Conservation (phyloP, 331 rosid genomes). For the Acacia concinna region DNA sequence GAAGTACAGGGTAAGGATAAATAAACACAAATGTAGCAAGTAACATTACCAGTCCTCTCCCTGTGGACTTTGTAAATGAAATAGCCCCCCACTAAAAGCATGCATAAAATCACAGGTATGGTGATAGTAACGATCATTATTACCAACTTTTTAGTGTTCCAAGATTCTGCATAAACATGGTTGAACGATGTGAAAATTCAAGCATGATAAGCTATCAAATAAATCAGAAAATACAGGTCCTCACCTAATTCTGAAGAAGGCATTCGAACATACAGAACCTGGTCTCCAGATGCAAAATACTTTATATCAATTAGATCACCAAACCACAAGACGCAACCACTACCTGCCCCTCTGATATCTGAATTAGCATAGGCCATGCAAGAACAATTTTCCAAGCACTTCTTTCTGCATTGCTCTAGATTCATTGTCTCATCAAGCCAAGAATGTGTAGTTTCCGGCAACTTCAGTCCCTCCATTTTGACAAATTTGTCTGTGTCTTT, state of each 20-base stretch:
- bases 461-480: conserved; percentile 22
- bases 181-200: conserved; percentile 2
- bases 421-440: conserved; percentile 31
- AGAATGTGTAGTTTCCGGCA: conserved; percentile 48
- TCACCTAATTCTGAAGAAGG: conserved; percentile 45
- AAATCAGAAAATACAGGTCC: neutral
- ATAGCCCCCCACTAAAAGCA: conserved; percentile 12
- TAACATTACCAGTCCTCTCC: conserved; percentile 3
- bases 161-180: neutral
- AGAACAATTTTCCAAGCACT: conserved; percentile 53
- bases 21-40: neutral
- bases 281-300: conserved; percentile 30
- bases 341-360: conserved; percentile 43
- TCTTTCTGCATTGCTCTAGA: conserved; percentile 35
- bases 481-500: conserved; percentile 34
- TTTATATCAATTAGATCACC: conserved; percentile 44
- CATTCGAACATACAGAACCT: conserved; percentile 24
- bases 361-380: conserved; percentile 60
- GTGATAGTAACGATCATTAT: neutral
- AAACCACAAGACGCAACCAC: conserved; percentile 59
- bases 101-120: neutral
- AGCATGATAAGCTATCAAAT: neutral
- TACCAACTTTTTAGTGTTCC: neutral
- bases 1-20: neutral
- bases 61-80: neutral